Conservation (phyloP, 2,329 filamentous ascomycete species). For the Aureobasidium sp. region DNA sequence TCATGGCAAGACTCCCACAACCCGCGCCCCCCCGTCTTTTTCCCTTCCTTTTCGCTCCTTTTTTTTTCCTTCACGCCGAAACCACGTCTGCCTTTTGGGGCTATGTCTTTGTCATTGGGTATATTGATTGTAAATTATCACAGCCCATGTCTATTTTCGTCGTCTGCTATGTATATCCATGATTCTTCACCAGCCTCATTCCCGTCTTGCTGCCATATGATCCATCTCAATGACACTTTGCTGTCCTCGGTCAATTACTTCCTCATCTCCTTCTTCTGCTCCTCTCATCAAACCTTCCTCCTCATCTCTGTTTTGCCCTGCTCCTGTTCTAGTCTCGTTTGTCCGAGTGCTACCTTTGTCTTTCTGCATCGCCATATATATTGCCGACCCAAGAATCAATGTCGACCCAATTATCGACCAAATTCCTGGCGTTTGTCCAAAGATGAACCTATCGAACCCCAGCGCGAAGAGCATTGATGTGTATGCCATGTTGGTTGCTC, state of each 20-base stretch:
- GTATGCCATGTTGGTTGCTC: slow-evolving; percentile 59
- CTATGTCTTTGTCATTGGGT: not conserved
- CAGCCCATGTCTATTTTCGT: not conserved
- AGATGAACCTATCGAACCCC: slow-evolving; percentile 54
- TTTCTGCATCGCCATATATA: slow-evolving; percentile 53
- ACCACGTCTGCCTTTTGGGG: not conserved
- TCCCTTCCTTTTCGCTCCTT: not conserved
- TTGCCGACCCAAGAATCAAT: slow-evolving; percentile 55
- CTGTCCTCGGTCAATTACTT: not conserved
- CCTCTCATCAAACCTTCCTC: slow-evolving; percentile 25
- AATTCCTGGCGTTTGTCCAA: slow-evolving; percentile 48
- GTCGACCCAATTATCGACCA: slow-evolving; percentile 53
- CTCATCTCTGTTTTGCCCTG: slow-evolving; percentile 22
- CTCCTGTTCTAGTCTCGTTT: slow-evolving; percentile 10
- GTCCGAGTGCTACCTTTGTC: slow-evolving; percentile 24
- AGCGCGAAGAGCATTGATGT: slow-evolving; percentile 63
- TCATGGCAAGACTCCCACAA: not conserved
- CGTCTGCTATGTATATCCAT: not conserved
- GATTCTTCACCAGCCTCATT: not conserved
- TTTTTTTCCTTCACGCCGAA: not conserved
- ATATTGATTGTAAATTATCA: not conserved
- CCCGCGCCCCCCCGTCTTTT: not conserved
- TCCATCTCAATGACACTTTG: not conserved
- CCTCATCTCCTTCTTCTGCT: not conserved
- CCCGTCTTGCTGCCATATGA: not conserved